phyloP scores from a whole-genome alignment of 2,329 filamentous ascomycete genomes.

The Decorospora gaudefroyi region DNA sequence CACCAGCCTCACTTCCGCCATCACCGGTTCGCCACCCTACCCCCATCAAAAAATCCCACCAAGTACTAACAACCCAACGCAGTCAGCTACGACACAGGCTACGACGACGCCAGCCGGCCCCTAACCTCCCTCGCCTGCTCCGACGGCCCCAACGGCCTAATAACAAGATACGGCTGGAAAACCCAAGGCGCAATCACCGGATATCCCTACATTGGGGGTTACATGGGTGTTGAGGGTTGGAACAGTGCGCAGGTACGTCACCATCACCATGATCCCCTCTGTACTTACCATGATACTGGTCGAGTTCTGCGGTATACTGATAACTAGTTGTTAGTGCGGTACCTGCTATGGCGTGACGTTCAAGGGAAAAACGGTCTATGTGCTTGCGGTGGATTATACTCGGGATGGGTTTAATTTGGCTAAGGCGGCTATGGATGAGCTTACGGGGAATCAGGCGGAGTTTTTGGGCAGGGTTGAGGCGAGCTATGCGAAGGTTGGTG shows the following conservation, averaged over 20 bases:
- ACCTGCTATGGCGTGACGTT: conserved; percentile 59
- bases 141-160: conserved; percentile 69
- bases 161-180: conserved; percentile 63
- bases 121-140: conserved; percentile 67
- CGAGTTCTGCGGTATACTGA: too few relatives aligned
- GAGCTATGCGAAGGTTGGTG: conserved; percentile 44
- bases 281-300: too few relatives aligned
- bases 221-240: conserved; percentile 55
- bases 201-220: conserved; percentile 58
- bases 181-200: conserved; percentile 53
- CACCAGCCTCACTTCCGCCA: conserved; percentile 40
- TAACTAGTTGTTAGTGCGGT: conserved; percentile 51
- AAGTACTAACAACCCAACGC: conserved; percentile 5
- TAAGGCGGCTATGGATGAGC: conserved; percentile 54
- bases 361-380: conserved; percentile 53
- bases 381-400: conserved; percentile 56
- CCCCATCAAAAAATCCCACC: background rate
- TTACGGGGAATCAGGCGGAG: conserved; percentile 55
- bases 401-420: conserved; percentile 57
- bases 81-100: conserved; percentile 74
- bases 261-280: too few relatives aligned
- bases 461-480: conserved; percentile 53
- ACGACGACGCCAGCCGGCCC: conserved; percentile 64
- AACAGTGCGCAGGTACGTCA: conserved; percentile 44
- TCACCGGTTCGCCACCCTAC: conserved; percentile 29